These are phyloP conservation scores for Nothophaeocryptopus gaeumannii DNA, from an alignment of 2,329 filamentous ascomycete genomes.

Conservation along the genomic window DNA sequence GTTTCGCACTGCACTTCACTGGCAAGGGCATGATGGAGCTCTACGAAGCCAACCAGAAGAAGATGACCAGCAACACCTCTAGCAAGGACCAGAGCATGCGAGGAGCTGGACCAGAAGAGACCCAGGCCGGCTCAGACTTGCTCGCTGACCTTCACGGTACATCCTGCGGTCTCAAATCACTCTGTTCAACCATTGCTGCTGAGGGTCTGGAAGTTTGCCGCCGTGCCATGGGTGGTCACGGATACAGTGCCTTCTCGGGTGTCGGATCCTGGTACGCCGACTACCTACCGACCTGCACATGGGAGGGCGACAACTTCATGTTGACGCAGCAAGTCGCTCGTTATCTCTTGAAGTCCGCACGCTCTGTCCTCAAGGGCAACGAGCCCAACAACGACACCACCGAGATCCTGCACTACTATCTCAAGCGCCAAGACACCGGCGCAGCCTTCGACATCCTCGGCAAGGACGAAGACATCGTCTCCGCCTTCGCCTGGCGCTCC, in stretches of 20 bases:
- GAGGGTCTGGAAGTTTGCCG: slow-evolving; percentile 74
- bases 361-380: slow-evolving; percentile 64
- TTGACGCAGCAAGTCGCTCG: slow-evolving; percentile 74
- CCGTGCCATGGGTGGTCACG: slow-evolving; percentile 73
- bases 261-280: slow-evolving; percentile 73
- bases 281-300: slow-evolving; percentile 68
- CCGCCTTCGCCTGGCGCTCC: slow-evolving; percentile 72
- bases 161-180: slow-evolving; percentile 72
- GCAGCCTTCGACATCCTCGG: slow-evolving; percentile 73
- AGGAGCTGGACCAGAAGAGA: slow-evolving; percentile 66
- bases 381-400: slow-evolving; percentile 66
- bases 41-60: slow-evolving; percentile 69
- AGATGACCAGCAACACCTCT: slow-evolving; percentile 50
- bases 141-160: slow-evolving; percentile 74
- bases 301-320: slow-evolving; percentile 83
- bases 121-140: slow-evolving; percentile 62
- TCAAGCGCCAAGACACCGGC: slow-evolving; percentile 64
- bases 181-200: slow-evolving; percentile 67
- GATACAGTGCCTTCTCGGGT: slow-evolving; percentile 72
- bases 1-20: slow-evolving; percentile 77
- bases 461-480: slow-evolving; percentile 66
- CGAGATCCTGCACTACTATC: slow-evolving; percentile 63
- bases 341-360: slow-evolving; percentile 73
- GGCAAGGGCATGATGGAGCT: slow-evolving; percentile 72
- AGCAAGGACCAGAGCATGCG: slow-evolving; percentile 43